Conservation (phyloP, 1,284 basidiomycete species). For the Cutaneotrichosporon spelunceum region DNA sequence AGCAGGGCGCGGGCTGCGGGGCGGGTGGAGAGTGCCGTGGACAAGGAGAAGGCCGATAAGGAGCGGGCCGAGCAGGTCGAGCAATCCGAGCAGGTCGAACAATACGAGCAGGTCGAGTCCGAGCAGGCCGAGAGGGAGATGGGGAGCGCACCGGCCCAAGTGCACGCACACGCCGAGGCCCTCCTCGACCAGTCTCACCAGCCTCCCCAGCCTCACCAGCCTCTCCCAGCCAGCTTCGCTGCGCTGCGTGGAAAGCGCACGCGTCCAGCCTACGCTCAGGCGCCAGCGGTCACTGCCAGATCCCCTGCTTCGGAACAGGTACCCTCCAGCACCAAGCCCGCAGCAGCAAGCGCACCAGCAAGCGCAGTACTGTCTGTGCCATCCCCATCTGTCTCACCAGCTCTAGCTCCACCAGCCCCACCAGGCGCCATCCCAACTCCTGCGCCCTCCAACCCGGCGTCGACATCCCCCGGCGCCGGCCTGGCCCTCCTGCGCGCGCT, state of each 20-base stretch:
- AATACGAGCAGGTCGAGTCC: no score
- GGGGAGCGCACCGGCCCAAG: not conserved
- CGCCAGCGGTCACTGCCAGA: no score
- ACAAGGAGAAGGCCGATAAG: not conserved
- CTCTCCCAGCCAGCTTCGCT: slow-evolving; percentile 24
- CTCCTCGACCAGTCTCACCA: no score
- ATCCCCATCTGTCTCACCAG: not conserved
- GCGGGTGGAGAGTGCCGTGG: not conserved
- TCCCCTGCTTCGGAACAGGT: no score
- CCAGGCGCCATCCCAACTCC: slow-evolving; percentile 5
- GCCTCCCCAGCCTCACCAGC: not conserved
- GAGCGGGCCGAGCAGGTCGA: no score
- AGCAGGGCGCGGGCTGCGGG: not conserved
- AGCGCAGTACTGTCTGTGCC: no score
- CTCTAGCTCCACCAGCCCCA: not conserved
- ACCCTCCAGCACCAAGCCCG: no score
- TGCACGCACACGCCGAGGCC: not conserved
- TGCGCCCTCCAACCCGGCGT: slow-evolving; percentile 25
- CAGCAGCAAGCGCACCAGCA: no score
- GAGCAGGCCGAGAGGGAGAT: not conserved
- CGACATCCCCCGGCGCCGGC: slow-evolving; percentile 35
- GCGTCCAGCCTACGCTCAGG: slow-evolving; percentile 15
- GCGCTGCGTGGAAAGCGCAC: slow-evolving; percentile 27
- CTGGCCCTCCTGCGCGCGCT: slow-evolving; percentile 36
- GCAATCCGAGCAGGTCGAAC: no score